phyloP scores from a whole-genome alignment of 2,329 filamentous ascomycete species.

The Dryadomyces quercus-mongolicae region DNA sequence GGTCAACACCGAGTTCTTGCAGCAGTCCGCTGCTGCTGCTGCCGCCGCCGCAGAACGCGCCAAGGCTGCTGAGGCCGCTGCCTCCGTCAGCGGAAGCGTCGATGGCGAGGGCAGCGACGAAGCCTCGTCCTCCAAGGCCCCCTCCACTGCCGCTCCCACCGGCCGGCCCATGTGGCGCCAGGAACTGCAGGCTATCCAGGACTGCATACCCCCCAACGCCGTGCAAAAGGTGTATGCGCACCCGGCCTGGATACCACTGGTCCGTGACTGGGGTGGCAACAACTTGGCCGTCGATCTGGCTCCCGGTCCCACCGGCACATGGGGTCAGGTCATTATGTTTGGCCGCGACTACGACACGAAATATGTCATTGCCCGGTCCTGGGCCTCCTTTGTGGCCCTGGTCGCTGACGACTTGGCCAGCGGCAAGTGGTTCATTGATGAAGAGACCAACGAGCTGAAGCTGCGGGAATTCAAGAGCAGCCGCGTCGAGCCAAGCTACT shows the following conservation, averaged over 20 bases:
- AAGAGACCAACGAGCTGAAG: constrained; percentile 84
- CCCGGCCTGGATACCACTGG: constrained; percentile 88
- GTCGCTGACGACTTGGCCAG: constrained; percentile 85
- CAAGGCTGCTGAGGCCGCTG: background rate
- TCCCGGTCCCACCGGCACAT: constrained; percentile 77
- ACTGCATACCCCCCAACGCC: constrained; percentile 73
- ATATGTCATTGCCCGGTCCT: constrained; percentile 88
- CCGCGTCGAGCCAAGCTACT: constrained; percentile 82
- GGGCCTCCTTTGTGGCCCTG: constrained; percentile 74
- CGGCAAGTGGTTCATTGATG: constrained; percentile 84
- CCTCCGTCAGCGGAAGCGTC: constrained; percentile 21
- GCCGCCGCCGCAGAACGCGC: constrained; percentile 54
- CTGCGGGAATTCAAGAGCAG: constrained; percentile 81
- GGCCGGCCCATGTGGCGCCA: constrained; percentile 63
- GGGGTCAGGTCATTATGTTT: constrained; percentile 95
- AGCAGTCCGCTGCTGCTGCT: constrained; percentile 41
- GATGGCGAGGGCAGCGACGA: constrained; percentile 49
- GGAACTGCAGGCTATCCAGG: constrained; percentile 72
- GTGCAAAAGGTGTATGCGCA: constrained; percentile 92
- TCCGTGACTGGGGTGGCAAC: constrained; percentile 97
- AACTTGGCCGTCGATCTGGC: constrained; percentile 89
- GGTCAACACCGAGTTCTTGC: constrained; percentile 82
- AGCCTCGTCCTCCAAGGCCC: constrained; percentile 56
- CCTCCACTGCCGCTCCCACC: constrained; percentile 28
- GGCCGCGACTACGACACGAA: constrained; percentile 98